Base-by-base conservation (phyloP, 352 stramenopile genomes). In the Globisporangium parvum region DNA sequence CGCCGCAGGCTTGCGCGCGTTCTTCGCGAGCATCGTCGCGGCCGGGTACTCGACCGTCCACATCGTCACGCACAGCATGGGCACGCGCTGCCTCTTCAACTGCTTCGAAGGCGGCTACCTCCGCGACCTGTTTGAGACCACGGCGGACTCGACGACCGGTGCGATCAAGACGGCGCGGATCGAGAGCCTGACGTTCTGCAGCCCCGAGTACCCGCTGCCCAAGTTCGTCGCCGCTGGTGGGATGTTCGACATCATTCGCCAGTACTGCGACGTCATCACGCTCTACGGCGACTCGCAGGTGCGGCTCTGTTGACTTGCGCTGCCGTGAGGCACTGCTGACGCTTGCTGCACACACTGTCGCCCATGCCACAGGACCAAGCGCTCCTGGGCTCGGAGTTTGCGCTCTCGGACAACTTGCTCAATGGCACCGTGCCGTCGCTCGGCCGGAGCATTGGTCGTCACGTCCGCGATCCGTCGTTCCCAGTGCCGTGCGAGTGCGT, bases 181-280 rank as follows among this genome's bases (percentile, higher is more conserved):
- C 17, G 48, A 51, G 48, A 67, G 60, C 47, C 40, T 87, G 8
- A 85, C 75, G 23, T 66, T 87, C 39, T 70, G 83, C 35, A 89
- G 81, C 53, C 75, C 79, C 18, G 77, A 88, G 50, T 89, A 80
- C 52, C 73, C 75, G 1, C 47, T 84, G 14, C 28, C 47, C 12
- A 60, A 62, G 10, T 89, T 88, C 35, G 53, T 67, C n/a, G 63
- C 74, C 21, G 60, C 62, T 12, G 72, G 53, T 6, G 66, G 66
- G 11, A 62, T 55, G 3, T 89, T 80, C 40, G 55, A 66, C n/a
- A 55, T 66, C 5, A 59, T 85, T 2, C 70, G 71, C 0, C 59
- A 73, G 53, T 71, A 85, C 37, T 73, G 63, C 33, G 35, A 59
- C 4, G 53, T 64, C 12, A 72, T 89, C 40, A 88, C 77, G n/a